Evolutionary conservation across 805 yeast species (phyloP).

Genomic region (Myxozyma sirexii): DNA sequence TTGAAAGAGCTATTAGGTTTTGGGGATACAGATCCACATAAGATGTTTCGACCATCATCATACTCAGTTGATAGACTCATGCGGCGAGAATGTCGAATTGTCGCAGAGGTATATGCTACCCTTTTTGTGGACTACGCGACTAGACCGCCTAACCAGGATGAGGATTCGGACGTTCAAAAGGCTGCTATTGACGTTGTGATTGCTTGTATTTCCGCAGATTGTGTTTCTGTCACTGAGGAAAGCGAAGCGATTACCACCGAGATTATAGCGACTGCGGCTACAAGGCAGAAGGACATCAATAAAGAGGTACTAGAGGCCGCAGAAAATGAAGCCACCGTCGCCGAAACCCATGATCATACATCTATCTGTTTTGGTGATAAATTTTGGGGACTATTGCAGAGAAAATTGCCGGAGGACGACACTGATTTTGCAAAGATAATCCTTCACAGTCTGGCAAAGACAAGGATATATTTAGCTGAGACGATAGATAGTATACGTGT

Average conservation of each 20-base stretch:
- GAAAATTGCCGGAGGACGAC: slow-evolving; percentile 30
- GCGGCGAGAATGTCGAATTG: slow-evolving; percentile 49
- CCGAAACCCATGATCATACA: slow-evolving; percentile 11
- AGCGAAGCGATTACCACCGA: slow-evolving; percentile 18
- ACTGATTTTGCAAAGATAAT: slow-evolving; percentile 34
- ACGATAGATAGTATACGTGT: slow-evolving; percentile 36
- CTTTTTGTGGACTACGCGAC: slow-evolving; percentile 38
- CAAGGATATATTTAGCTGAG: slow-evolving; percentile 24
- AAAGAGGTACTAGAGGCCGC: slow-evolving; percentile 12
- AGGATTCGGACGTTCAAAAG: not conserved
- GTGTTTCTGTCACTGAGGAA: slow-evolving; percentile 21
- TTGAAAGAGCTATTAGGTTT: slow-evolving; percentile 11
- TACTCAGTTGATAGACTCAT: slow-evolving; percentile 27
- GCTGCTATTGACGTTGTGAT: slow-evolving; percentile 6
- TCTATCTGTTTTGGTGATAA: slow-evolving; percentile 22
- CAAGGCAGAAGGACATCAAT: slow-evolving; percentile 22
- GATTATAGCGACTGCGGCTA: slow-evolving; percentile 11
- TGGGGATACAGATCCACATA: not conserved
- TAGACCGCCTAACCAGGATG: not conserved
- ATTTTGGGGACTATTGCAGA: slow-evolving; percentile 31
- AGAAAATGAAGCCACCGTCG: slow-evolving; percentile 31
- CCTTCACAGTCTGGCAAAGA: slow-evolving; percentile 8
- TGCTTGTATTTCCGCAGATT: slow-evolving; percentile 21
- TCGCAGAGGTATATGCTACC: slow-evolving; percentile 51
- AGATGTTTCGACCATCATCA: not conserved